These are phyloP conservation scores for Saccharomyces pastorianus DNA, from an alignment of 1,139 yeast genomes.

Conservation along the genomic window DNA sequence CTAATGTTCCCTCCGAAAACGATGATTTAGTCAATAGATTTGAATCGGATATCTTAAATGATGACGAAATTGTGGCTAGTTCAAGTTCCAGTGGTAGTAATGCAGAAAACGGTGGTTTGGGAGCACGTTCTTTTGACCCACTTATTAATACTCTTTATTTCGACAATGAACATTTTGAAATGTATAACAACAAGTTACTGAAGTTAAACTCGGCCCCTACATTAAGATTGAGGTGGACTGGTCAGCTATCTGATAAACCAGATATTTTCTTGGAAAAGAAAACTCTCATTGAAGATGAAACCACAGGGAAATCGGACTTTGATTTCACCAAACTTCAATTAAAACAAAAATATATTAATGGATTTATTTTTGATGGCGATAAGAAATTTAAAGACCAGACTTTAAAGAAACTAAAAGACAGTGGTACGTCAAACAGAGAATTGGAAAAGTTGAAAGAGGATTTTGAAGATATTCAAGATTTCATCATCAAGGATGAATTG, in stretches of 20 bases:
- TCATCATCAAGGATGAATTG: constrained; percentile 56
- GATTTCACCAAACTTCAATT: constrained; percentile 46
- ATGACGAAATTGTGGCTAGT: constrained; percentile 31
- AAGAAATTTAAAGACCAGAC: constrained; percentile 41
- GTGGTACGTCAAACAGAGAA: constrained; percentile 44
- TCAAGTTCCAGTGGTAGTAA: constrained; percentile 21
- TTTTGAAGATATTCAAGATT: constrained; percentile 52
- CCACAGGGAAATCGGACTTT: constrained; percentile 42
- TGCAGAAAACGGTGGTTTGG: constrained; percentile 34
- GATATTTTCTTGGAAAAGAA: constrained; percentile 77
- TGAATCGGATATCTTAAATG: constrained; percentile 33
- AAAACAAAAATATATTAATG: constrained; percentile 72
- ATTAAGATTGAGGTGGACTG: constrained; percentile 85
- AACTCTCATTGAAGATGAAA: constrained; percentile 49
- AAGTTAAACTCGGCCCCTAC: constrained; percentile 66
- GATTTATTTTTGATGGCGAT: constrained; percentile 45
- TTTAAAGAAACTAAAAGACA: constrained; percentile 46
- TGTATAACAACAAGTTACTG: constrained; percentile 77
- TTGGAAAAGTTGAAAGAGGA: constrained; percentile 47
- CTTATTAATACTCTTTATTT: constrained; percentile 80
- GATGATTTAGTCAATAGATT: constrained; percentile 25
- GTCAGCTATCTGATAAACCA: constrained; percentile 66
- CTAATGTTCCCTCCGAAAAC: constrained; percentile 33
- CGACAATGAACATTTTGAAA: constrained; percentile 73
- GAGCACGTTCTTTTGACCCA: constrained; percentile 58